Evolutionary conservation across 257 asterid species (phyloP).

Genomic region (Solanum tarapatanum): DNA sequence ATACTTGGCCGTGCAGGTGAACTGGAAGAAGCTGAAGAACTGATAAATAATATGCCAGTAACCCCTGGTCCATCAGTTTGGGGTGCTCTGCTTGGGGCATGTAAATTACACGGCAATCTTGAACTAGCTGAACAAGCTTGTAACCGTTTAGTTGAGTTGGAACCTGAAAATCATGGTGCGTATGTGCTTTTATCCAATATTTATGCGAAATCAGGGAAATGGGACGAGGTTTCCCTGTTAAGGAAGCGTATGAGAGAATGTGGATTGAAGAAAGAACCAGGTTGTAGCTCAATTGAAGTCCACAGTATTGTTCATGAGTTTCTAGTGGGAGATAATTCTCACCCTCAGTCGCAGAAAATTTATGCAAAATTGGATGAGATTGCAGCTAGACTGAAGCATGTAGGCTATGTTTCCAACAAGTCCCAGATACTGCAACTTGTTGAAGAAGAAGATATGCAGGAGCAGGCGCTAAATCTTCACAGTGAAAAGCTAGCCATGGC

Average conservation of each 20-base stretch:
- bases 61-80: conserved; percentile 47
- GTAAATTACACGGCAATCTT: conserved; percentile 44
- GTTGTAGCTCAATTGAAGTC: conserved; percentile 67
- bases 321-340: conserved; percentile 48
- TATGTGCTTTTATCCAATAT: conserved; percentile 54
- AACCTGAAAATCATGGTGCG: conserved; percentile 63
- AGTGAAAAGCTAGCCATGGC: conserved; percentile 78
- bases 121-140: conserved; percentile 53
- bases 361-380: conserved; percentile 59
- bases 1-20: conserved; percentile 72
- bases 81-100: conserved; percentile 78
- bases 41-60: conserved; percentile 51
- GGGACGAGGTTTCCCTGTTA: conserved; percentile 54
- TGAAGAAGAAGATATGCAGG: conserved; percentile 67
- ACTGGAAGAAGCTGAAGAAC: conserved; percentile 41
- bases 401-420: conserved; percentile 42
- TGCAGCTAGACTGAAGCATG: conserved; percentile 19
- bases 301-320: conserved; percentile 60
- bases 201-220: conserved; percentile 47
- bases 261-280: conserved; percentile 77
- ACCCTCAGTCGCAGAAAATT: conserved; percentile 37
- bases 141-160: conserved; percentile 40
- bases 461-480: conserved; percentile 50
- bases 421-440: conserved; percentile 53
- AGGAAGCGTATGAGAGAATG: conserved; percentile 51